Percentiles rank a stretch among this genome's conserved stretches.
Evolutionary conservation across 2,329 filamentous ascomycete genomes (phyloP).

Genomic region (Bipolaris zeicola): DNA sequence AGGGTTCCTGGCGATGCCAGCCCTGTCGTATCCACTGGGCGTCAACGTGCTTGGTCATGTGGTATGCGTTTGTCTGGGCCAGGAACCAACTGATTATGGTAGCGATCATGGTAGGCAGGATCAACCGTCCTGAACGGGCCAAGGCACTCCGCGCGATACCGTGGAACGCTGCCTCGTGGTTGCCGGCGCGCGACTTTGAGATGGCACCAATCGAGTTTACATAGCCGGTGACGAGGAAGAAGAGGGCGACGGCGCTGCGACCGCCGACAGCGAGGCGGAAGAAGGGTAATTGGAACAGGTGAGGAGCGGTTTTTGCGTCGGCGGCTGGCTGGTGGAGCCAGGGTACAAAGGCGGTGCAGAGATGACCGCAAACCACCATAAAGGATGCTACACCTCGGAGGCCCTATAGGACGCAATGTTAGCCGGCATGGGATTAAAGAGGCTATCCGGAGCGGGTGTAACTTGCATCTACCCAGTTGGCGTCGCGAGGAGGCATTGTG

Average conservation of each 20-base stretch:
- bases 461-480: conserved; percentile 49
- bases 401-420: conserved; percentile 41
- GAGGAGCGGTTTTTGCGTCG: conserved; percentile 53
- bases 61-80: conserved; percentile 62
- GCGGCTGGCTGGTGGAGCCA: conserved; percentile 50
- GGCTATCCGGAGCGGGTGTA: conserved; percentile 8
- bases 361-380: conserved; percentile 51
- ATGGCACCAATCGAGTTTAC: conserved; percentile 68
- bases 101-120: conserved; percentile 62
- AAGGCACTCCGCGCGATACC: conserved; percentile 64
- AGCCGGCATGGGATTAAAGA: conserved; percentile 25
- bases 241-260: conserved; percentile 46
- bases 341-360: conserved; percentile 50
- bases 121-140: conserved; percentile 62
- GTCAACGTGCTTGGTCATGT: conserved; percentile 62
- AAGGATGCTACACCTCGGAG: conserved; percentile 52
- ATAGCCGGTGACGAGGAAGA: conserved; percentile 65
- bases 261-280: conserved; percentile 64
- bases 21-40: conserved; percentile 62
- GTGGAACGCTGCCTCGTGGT: conserved; percentile 59
- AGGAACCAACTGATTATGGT: conserved; percentile 62
- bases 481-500: conserved; percentile 46
- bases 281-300: conserved; percentile 63
- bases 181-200: conserved; percentile 59
- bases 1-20: conserved; percentile 45